Percentiles rank a stretch among this genome's conserved stretches.
phyloP scores from a whole-genome alignment of 768 basidiomycete species.

The Suillus alpinus region DNA sequence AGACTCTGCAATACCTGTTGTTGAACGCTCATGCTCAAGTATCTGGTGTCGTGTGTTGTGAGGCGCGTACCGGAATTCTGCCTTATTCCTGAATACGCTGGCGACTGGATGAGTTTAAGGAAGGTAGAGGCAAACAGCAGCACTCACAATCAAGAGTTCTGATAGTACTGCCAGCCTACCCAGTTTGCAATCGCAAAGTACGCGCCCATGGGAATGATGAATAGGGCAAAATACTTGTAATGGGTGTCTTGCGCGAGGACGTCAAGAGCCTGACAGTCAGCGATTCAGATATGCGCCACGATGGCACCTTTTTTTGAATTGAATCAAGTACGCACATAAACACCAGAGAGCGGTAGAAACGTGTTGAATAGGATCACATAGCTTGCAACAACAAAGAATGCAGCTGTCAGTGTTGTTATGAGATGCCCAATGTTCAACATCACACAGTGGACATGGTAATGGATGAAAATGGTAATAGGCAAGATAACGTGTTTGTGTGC shows the following conservation, averaged over 20 bases:
- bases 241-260: slow-evolving; percentile 69
- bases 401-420: slow-evolving; percentile 42
- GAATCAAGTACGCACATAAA: slow-evolving; percentile 41
- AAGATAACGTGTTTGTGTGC: neutral
- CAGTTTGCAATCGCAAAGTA: slow-evolving; percentile 98
- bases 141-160: slow-evolving; percentile 61
- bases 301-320: neutral
- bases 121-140: neutral
- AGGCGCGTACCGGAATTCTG: neutral
- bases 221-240: slow-evolving; percentile 83
- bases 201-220: slow-evolving; percentile 76
- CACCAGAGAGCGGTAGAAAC: slow-evolving; percentile 52
- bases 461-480: slow-evolving; percentile 8
- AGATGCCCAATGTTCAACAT: slow-evolving; percentile 43
- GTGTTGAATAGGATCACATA: slow-evolving; percentile 68
- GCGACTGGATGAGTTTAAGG: too few species aligned
- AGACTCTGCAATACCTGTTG: slow-evolving; percentile 1
- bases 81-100: neutral
- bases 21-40: slow-evolving; percentile 5
- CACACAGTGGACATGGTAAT: slow-evolving; percentile 16
- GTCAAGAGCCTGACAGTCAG: slow-evolving; percentile 57
- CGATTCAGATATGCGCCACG: neutral
- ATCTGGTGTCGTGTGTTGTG: slow-evolving; percentile 14
- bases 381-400: slow-evolving; percentile 56
- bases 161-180: slow-evolving; percentile 98